These are phyloP conservation scores for Phialophora chinensis DNA, from an alignment of 2,329 filamentous ascomycete genomes.

Conservation along the genomic window DNA sequence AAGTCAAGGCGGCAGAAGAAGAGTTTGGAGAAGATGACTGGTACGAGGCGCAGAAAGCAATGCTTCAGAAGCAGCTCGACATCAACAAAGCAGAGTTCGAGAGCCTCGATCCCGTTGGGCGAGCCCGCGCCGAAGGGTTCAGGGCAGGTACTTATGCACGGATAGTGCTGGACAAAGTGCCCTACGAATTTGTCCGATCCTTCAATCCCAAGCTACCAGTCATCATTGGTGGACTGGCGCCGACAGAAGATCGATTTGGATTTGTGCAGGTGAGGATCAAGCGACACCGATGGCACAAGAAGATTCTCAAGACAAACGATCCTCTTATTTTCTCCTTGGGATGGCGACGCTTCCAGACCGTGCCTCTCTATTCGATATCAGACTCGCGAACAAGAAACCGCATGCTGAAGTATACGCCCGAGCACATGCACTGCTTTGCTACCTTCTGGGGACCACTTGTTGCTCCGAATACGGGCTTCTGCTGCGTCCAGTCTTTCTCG, in stretches of 20 bases:
- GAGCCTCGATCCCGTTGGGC: slow-evolving; percentile 80
- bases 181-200: slow-evolving; percentile 82
- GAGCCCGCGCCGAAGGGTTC: slow-evolving; percentile 85
- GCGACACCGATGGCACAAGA: slow-evolving; percentile 98
- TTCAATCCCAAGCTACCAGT: slow-evolving; percentile 85
- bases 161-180: slow-evolving; percentile 85
- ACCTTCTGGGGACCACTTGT: slow-evolving; percentile 95
- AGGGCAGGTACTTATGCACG: slow-evolving; percentile 92
- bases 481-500: slow-evolving; percentile 87
- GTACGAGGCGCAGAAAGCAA: slow-evolving; percentile 96
- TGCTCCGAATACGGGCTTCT: slow-evolving; percentile 94
- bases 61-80: slow-evolving; percentile 91
- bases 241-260: slow-evolving; percentile 94
- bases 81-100: slow-evolving; percentile 97
- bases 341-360: slow-evolving; percentile 91
- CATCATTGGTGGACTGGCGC: slow-evolving; percentile 86
- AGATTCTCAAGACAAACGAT: slow-evolving; percentile 97
- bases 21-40: slow-evolving; percentile 97
- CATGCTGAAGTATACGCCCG: slow-evolving; percentile 98
- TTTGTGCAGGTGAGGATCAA: slow-evolving; percentile 97
- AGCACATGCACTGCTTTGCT: slow-evolving; percentile 98
- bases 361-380: slow-evolving; percentile 92
- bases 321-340: slow-evolving; percentile 96
- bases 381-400: slow-evolving; percentile 92
- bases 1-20: slow-evolving; percentile 72